Percentiles rank a stretch among this genome's conserved stretches.
Evolutionary conservation across 1,284 basidiomycete genomes (phyloP).

Genomic region (Ceratobasidium sp.): DNA sequence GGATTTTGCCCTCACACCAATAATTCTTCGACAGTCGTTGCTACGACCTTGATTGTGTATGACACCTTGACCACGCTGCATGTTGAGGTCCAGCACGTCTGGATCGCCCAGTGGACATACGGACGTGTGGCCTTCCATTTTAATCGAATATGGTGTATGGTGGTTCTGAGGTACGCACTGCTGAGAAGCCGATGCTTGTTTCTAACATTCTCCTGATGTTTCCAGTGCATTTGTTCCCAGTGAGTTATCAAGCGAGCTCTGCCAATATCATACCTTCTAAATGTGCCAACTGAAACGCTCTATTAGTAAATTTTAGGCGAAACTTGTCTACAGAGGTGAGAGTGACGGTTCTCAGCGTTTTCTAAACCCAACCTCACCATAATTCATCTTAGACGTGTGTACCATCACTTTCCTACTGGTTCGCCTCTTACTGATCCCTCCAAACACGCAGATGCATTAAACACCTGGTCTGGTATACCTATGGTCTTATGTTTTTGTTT

Average conservation of each 20-base stretch:
- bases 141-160: constrained; percentile 16
- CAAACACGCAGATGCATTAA: neutral
- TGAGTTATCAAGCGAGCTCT: too few species aligned
- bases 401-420: neutral
- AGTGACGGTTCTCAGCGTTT: too few species aligned
- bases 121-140: constrained; percentile 34
- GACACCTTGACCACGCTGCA: constrained; percentile 8
- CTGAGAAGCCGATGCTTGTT: too few species aligned
- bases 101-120: constrained; percentile 17
- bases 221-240: too few species aligned
- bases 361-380: neutral
- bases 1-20: too few species aligned
- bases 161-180: neutral
- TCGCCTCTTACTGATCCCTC: neutral
- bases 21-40: neutral
- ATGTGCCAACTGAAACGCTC: too few species aligned
- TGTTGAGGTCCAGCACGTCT: constrained; percentile 22
- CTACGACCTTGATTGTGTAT: neutral
- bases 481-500: constrained; percentile 12
- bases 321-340: too few species aligned
- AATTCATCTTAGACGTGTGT: neutral
- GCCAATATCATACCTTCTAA: too few species aligned
- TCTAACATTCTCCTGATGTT: too few species aligned
- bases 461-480: neutral
- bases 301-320: too few species aligned